Evolutionary conservation across 352 stramenopile genomes (phyloP), one percentile per base, ranked within the genome.

Genomic region (Thraustochytrium aureum): DNA sequence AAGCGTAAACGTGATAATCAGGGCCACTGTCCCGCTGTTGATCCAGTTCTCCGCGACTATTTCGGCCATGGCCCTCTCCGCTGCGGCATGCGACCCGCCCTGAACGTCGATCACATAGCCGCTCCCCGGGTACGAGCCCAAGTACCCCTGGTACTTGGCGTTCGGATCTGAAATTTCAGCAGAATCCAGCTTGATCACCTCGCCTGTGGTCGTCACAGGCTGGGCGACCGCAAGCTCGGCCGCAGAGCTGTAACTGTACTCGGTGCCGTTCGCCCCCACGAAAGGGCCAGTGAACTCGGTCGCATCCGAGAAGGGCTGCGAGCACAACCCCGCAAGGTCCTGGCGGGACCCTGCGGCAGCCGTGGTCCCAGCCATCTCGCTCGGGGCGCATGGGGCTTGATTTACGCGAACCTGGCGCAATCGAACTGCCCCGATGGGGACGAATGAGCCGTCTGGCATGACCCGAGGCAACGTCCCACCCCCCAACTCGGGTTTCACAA

Each of bases 391-490:
- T 56, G 47, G 47, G 47, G 47, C 47, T 56, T 56, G 47, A 17
- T 72, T 79, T 2, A 79, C 69, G 38, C 69, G 69, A 14, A 79
- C 37, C 33, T 79, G 69, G 30, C 69, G 69, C 47, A 79, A 14
- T 10, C 69, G 69, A 2, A 79, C 35, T 0, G 69, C 69, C 47
- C 69, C 69, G 14, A 79, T 52, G 17, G 69, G 50, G 5, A 73
- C 12, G 30, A 79, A 79, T 0, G 35, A 20, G 0, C 67, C 30
- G 33, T 79, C 50, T 5, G 69, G 52, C 69, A 79, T 75, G 45
- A 75, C 65, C 10, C 50, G 66, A 20, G 62, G 39, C 35, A n/a
- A 14, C 33, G 35, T 43, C 1, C 61, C 10, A 7, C 61, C 10
- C 26, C 10, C 39, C 17, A 52, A 10, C 26, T 5, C 17, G 20